Conservation (phyloP, 257 asterid genomes). For the Plectranthus barbatus region DNA sequence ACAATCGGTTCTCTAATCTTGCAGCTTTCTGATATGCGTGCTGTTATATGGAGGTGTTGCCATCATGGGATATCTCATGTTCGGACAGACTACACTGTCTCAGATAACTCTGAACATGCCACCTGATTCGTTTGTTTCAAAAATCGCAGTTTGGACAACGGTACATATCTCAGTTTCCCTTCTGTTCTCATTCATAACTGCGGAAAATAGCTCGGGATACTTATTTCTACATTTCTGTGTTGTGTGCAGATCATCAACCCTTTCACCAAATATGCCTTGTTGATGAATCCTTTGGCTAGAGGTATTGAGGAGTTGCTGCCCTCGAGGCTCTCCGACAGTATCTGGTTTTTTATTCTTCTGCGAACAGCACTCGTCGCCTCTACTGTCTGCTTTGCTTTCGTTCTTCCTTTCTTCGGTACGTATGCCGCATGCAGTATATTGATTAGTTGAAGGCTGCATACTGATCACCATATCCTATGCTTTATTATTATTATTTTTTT, state of each 20-base stretch:
- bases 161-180: constrained; percentile 25
- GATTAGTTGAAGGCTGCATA: neutral
- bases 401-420: constrained; percentile 77
- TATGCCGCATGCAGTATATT: too few relatives aligned
- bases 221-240: neutral
- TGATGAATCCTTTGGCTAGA: constrained; percentile 76
- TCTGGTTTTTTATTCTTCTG: constrained; percentile 53
- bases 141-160: constrained; percentile 76
- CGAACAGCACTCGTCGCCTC: constrained; percentile 64
- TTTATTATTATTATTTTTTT: constrained; percentile 6
- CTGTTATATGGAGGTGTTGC: constrained; percentile 67
- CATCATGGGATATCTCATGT: constrained; percentile 65
- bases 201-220: neutral
- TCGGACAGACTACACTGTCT: constrained; percentile 58
- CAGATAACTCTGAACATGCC: constrained; percentile 83
- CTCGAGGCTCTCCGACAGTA: constrained; percentile 24
- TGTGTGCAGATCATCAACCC: constrained; percentile 71
- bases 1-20: neutral
- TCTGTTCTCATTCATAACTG: neutral
- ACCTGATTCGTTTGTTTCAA: constrained; percentile 41
- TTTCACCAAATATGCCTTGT: constrained; percentile 66
- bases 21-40: constrained; percentile 65
- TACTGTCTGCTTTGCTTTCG: constrained; percentile 59
- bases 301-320: constrained; percentile 77
- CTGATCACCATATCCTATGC: neutral